Percentiles rank a stretch among this genome's conserved stretches.
Evolutionary conservation across 495 filamentous ascomycete species (phyloP).

Genomic region (Daldinia childiae): DNA sequence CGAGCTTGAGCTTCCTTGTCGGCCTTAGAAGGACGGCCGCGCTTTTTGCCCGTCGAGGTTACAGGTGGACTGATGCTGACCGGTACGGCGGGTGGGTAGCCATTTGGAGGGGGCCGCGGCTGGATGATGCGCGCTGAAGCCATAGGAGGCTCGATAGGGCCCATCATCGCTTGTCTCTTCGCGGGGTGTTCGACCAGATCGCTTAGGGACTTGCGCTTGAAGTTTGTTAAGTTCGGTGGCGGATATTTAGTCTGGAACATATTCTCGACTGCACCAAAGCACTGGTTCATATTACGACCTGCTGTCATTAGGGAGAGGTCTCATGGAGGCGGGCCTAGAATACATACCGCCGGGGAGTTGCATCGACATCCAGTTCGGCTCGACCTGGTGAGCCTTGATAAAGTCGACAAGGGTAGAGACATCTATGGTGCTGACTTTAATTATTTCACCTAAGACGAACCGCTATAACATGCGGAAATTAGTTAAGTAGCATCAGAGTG

Average conservation of each 20-base stretch:
- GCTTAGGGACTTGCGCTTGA: slow-evolving; percentile 57
- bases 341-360: slow-evolving; percentile 59
- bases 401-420: slow-evolving; percentile 56
- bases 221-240: slow-evolving; percentile 48
- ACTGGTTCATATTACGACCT: slow-evolving; percentile 62
- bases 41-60: slow-evolving; percentile 45
- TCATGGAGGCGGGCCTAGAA: slow-evolving; percentile 27
- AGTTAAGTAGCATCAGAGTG: slow-evolving; percentile 27
- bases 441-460: slow-evolving; percentile 64
- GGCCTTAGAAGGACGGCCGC: slow-evolving; percentile 50
- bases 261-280: slow-evolving; percentile 52
- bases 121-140: slow-evolving; percentile 46
- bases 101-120: slow-evolving; percentile 53
- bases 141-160: slow-evolving; percentile 42
- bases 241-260: slow-evolving; percentile 54
- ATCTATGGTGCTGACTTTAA: slow-evolving; percentile 62
- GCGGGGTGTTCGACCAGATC: slow-evolving; percentile 53
- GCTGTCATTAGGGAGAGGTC: slow-evolving; percentile 41
- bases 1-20: slow-evolving; percentile 50
- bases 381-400: slow-evolving; percentile 53
- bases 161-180: slow-evolving; percentile 54
- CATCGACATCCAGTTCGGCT: slow-evolving; percentile 58
- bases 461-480: slow-evolving; percentile 52
- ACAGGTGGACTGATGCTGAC: slow-evolving; percentile 41
- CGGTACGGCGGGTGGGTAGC: slow-evolving; percentile 44